Base-by-base conservation (phyloP, 768 basidiomycete species). In the Hygrophorus russula region DNA sequence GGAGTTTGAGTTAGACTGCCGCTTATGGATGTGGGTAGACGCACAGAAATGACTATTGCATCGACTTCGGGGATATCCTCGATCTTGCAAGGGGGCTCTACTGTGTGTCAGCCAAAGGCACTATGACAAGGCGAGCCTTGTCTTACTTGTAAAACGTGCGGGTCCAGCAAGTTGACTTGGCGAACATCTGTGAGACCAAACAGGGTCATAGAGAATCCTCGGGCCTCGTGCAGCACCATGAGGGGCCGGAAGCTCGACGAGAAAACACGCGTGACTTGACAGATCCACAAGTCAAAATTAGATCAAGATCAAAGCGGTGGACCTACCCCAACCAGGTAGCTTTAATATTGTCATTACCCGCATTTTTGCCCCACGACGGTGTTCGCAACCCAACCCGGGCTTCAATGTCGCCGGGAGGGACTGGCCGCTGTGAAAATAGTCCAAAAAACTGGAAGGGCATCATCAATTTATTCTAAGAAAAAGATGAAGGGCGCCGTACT, bases 51-150 rank as follows among this genome's bases (percentile, higher is more conserved):
- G 5, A 77, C 70, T 27, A 82, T 65, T n/a, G 69, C 70, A 51
- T 82, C 78, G 13, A 82, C 53, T 34, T 77, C 70, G 1, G 80
- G 78, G 36, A 81, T 62, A 3, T 79, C 74, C 35, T 71, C 64
- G 17, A 77, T 63, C 14, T 63, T 55, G 39, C 74, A 76, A 0
- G 76, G 70, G 1, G 72, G 58, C 24, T 24, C 24, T 3, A 63
- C 71, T 73, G 38, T 39, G 10, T 17, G 35, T 5, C 51, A 51
- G 14, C 44, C 48, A 42, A 54, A 55, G 42, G 4, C 49, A 44
- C 3, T 49, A 52, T n/a, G n/a, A n/a, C 12, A 31, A 20, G 36
- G 3, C n/a, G 2, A 1, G 17, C 28, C 4, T 6, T 13, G 28
- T 28, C 71, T 46, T 20, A 70, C 69, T 63, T 12, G 70, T 75